Evolutionary conservation across 257 asterid species (phyloP).

Genomic region (Gentiana straminea): DNA sequence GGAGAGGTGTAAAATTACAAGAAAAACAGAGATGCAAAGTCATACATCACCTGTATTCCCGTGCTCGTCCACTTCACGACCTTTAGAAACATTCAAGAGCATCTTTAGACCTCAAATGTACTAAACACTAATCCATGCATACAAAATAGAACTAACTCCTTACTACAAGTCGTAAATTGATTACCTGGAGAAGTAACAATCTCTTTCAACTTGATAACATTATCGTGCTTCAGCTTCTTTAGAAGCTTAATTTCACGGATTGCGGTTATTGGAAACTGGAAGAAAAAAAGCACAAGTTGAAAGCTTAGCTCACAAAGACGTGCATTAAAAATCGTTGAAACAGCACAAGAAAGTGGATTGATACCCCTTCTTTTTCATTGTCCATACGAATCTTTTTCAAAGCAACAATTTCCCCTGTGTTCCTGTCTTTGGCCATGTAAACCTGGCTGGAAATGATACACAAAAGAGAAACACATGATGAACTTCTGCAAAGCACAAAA

Average conservation of each 20-base stretch:
- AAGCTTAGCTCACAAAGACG: background rate
- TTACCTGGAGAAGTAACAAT: slow-evolving; percentile 93
- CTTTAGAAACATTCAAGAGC: slow-evolving; percentile 30
- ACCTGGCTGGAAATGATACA: slow-evolving; percentile 58
- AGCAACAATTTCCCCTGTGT: slow-evolving; percentile 87
- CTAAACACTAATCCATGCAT: slow-evolving; percentile 5
- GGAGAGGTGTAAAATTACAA: slow-evolving; percentile 5
- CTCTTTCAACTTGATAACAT: slow-evolving; percentile 83
- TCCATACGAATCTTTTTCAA: slow-evolving; percentile 96
- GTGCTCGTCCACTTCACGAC: slow-evolving; percentile 61
- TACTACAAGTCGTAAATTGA: slow-evolving; percentile 5
- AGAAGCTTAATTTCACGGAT: slow-evolving; percentile 88
- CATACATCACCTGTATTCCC: slow-evolving; percentile 47
- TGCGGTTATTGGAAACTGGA: slow-evolving; percentile 94
- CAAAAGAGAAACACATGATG: slow-evolving; percentile 1
- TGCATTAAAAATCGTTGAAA: background rate
- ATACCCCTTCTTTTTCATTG: slow-evolving; percentile 97
- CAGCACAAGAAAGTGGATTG: slow-evolving; percentile 11
- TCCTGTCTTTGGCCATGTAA: slow-evolving; percentile 78
- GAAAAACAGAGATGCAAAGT: background rate
- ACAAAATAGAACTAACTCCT: slow-evolving; percentile 7
- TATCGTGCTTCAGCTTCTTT: slow-evolving; percentile 84
- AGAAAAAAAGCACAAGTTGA: slow-evolving; percentile 2
- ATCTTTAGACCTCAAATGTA: slow-evolving; percentile 10
- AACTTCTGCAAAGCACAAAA: background rate